Evolutionary conservation across 2,329 filamentous ascomycete species (phyloP), one percentile per base, ranked within the genome.

Genomic region (Hypoxylon sp.): DNA sequence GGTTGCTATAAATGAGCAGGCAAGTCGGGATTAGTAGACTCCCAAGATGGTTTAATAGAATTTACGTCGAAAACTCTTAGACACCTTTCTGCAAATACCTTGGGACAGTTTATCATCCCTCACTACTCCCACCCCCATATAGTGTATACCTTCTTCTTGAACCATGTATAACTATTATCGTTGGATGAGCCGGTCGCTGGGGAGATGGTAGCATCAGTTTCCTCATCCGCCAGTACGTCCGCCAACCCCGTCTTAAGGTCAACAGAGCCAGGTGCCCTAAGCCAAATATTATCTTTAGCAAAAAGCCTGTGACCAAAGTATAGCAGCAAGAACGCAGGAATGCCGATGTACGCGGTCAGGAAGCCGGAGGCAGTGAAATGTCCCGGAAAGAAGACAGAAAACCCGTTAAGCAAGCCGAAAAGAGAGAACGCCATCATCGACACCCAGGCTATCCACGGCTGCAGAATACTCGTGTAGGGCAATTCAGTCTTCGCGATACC

Each of bases 261-360:
- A 13, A 88, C 80, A 43, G 84, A 79, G 47, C 76, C 72, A 0
- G 81, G 75, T n/a, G 73, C 68, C 71, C 81, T 80, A 19, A 79
- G 78, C 86, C 85, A 88, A 6, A 79, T 79, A 61, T 87, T 85
- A 0, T 68, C 71, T 75, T 78, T 76, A 50, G 75, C 75, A 62
- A 77, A 78, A 41, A 82, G 75, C n/a, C 80, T 77, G 70, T 88
- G 86, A 5, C 78, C 79, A 15, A 83, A 74, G 70, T 86, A 89
- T 50, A 89, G 79, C 2, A 77, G 59, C 11, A 85, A 69, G 71
- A 90, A 90, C 17, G 88, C 82, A 0, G 87, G 86, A 50, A 90
- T 85, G 7, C 87, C 87, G n/a, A 89, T 82, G 69, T 91, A 91
- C 0, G 86, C 82, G 0, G 87, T 88, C 24, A 90, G 77, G 70